Conservation (phyloP, 306 rosid species). For the Cucurbita argyrosperma region DNA sequence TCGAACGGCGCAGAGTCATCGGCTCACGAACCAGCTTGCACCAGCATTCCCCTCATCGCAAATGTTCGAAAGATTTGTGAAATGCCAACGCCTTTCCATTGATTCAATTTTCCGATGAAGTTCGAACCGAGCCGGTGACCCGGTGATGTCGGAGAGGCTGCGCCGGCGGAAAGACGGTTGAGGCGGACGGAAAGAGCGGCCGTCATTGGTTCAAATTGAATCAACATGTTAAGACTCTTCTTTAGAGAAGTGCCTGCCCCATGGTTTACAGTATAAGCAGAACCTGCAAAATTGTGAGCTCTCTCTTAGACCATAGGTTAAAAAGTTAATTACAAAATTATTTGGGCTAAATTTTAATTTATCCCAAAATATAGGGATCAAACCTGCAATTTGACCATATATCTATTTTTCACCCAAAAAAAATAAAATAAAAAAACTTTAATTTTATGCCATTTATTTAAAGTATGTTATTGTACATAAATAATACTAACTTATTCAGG, state of each 20-base stretch:
- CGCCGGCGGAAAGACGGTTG: constrained; percentile 52
- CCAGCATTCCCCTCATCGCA: constrained; percentile 22
- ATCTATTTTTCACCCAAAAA: no score
- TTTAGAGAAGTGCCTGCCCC: neutral
- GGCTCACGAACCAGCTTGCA: constrained; percentile 64
- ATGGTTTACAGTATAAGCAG: neutral
- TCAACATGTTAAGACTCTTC: neutral
- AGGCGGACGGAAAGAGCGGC: constrained; percentile 73
- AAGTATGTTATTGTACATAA: no score
- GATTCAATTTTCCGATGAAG: constrained; percentile 12
- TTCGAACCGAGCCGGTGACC: constrained; percentile 8
- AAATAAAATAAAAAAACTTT: no score
- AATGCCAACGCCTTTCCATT: constrained; percentile 20
- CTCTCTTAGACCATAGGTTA: neutral
- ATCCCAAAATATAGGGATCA: no score
- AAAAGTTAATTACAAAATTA: no score
- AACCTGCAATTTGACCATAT: no score
- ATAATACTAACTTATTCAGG: no score
- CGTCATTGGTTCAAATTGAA: constrained; percentile 20
- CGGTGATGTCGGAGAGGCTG: constrained; percentile 31
- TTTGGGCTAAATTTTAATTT: no score
- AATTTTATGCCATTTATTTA: no score
- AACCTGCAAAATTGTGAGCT: neutral
- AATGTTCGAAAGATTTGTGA: constrained; percentile 14
- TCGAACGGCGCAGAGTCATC: constrained; percentile 76